Percentiles rank a stretch among this genome's conserved stretches.
Evolutionary conservation across 306 rosid species (phyloP).

Genomic region (Calophaca sinica): DNA sequence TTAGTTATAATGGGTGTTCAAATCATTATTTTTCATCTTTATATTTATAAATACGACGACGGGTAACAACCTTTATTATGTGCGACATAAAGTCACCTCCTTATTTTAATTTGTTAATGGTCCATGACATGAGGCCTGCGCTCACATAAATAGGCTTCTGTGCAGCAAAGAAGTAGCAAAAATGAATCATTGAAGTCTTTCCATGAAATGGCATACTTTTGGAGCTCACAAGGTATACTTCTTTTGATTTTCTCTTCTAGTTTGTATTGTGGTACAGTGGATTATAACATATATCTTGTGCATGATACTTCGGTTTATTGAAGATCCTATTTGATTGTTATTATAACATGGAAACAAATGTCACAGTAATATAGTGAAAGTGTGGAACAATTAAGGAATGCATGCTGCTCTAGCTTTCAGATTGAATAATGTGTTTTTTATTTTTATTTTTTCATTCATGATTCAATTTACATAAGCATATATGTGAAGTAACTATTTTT

Average conservation of each 20-base stretch:
- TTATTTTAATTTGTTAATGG: background rate
- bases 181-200: background rate
- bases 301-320: background rate
- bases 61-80: background rate
- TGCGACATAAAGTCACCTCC: background rate
- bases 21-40: no score
- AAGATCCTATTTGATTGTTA: background rate
- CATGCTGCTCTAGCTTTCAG: background rate
- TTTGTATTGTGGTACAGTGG: background rate
- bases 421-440: background rate
- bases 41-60: background rate
- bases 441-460: no score
- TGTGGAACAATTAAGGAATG: background rate
- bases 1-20: no score
- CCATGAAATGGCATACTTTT: conserved; percentile 4
- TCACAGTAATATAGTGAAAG: background rate
- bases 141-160: no score
- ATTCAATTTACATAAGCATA: no score
- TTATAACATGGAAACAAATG: background rate
- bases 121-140: background rate
- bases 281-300: background rate
- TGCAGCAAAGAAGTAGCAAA: background rate
- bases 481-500: no score
- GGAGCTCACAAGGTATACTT: conserved; percentile 1
- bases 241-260: background rate